phyloP scores from a whole-genome alignment of 345 rosid species.

The Carallia brachiata region DNA sequence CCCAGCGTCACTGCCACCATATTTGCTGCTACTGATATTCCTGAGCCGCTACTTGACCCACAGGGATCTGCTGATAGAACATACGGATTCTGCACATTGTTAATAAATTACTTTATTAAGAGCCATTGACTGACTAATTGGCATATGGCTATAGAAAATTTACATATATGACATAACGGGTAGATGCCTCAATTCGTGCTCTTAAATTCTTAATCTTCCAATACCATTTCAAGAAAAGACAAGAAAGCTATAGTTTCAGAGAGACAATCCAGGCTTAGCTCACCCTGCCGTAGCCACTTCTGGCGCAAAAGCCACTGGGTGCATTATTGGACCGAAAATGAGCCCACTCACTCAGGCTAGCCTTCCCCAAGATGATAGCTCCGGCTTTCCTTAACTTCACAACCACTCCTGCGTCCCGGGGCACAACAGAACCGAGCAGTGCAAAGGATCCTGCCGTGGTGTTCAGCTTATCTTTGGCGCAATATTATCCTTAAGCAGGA shows the following conservation, averaged over 20 bases:
- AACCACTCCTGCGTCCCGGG: conserved; percentile 66
- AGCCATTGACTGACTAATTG: too few species aligned
- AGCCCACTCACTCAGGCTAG: conserved; percentile 74
- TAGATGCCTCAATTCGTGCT: too few species aligned
- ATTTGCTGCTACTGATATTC: conserved; percentile 66
- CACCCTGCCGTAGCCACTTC: conserved; percentile 72
- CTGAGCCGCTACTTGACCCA: conserved; percentile 78
- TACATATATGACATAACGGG: too few species aligned
- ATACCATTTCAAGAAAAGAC: too few species aligned
- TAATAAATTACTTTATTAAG: too few species aligned
- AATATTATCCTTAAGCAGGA: conserved; percentile 64
- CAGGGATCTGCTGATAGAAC: conserved; percentile 49
- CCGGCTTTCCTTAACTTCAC: conserved; percentile 52
- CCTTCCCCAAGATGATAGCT: conserved; percentile 71
- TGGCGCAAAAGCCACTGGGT: conserved; percentile 52
- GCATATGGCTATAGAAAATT: too few species aligned
- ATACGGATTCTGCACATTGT: conserved; percentile 60
- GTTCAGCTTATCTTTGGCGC: conserved; percentile 61
- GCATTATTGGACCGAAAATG: conserved; percentile 20
- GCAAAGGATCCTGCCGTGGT: conserved; percentile 78
- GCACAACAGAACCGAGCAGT: conserved; percentile 55
- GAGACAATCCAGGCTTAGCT: neutral
- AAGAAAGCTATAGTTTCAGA: neutral
- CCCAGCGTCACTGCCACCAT: conserved; percentile 57
- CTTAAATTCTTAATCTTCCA: too few species aligned